Base-by-base conservation (phyloP, 1,284 basidiomycete genomes). In the Apiotrichum veenhuisii region DNA sequence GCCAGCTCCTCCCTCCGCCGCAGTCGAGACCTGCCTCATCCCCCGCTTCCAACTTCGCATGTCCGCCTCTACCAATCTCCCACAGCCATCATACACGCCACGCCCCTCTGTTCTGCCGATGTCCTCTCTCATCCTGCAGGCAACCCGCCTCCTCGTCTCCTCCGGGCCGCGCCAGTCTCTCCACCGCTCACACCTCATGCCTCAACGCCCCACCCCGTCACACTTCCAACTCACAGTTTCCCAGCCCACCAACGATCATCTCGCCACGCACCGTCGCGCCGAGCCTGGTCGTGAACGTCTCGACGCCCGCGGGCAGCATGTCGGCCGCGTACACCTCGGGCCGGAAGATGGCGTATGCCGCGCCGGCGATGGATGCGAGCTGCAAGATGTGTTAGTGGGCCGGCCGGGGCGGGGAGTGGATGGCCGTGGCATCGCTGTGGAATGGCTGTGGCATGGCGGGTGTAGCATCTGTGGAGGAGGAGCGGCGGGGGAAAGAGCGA, bases 231-330 rank as follows among this genome's bases (percentile, higher is more conserved):
- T 51, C 46, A 77, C 78, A 77, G 25, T 67, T 74, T 2, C 78
- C 78, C n/a, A 79, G 65, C 37, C 72, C 71, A 0, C 70, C 64
- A 4, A 74, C 64, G 1, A 77, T 62, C 52, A 75, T 65, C 30
- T 69, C 58, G 0, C 74, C 76, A 22, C 76, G 63, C 7, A 70
- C 60, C 0, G 69, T 69, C 17, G 42, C 36, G 2, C 68, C 68
- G 5, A 74, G 60, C 0, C 51, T 52, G 2, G 54, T 47, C 0
- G 67, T 67, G 18, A 61, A 54, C 15, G 52, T 36, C 54, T 74
- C 67, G 0, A 74, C 50, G 5, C 52, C 47, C 2, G 33, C 14
- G 0, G 76, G 75, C 3, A 77, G 54, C 15, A 77, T 66, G n/a
- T 70, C 60, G 15, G 56, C 25, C 12, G 67, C 72, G 53, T 77